phyloP scores from a whole-genome alignment of 2,329 filamentous ascomycete genomes.

The Capronia epimyces region DNA sequence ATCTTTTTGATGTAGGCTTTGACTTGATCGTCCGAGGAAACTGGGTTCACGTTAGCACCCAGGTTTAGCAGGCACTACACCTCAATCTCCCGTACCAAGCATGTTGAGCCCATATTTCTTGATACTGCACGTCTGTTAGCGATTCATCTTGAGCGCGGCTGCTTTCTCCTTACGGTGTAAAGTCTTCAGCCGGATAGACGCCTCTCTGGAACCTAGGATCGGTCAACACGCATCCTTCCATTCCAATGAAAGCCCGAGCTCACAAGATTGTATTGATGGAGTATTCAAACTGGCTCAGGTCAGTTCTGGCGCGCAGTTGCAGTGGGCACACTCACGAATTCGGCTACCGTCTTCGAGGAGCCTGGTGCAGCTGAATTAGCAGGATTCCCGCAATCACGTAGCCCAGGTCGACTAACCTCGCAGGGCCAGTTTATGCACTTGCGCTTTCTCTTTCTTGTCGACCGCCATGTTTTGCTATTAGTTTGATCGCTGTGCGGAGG shows the following conservation, averaged over 20 bases:
- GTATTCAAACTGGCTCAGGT: slow-evolving; percentile 68
- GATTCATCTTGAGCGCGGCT: background rate
- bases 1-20: slow-evolving; percentile 99
- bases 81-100: slow-evolving; percentile 56
- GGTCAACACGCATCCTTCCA: slow-evolving; percentile 7
- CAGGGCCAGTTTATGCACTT: slow-evolving; percentile 89
- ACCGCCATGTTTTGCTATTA: slow-evolving; percentile 28
- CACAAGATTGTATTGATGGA: slow-evolving; percentile 96
- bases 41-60: slow-evolving; percentile 40
- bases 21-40: slow-evolving; percentile 94
- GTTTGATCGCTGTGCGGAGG: slow-evolving; percentile 3
- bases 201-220: slow-evolving; percentile 68
- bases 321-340: slow-evolving; percentile 65
- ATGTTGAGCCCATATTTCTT: slow-evolving; percentile 99
- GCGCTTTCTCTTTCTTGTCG: slow-evolving; percentile 62
- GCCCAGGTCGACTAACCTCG: slow-evolving; percentile 34
- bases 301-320: slow-evolving; percentile 19
- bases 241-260: slow-evolving; percentile 29
- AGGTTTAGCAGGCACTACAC: background rate
- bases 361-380: slow-evolving; percentile 39
- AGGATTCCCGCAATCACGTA: background rate
- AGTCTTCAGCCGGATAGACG: slow-evolving; percentile 89
- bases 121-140: slow-evolving; percentile 48
- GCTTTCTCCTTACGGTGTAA: slow-evolving; percentile 64
- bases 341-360: slow-evolving; percentile 79